Base-by-base conservation (phyloP, 148 eudicot species). In the Nyssa sinensis region DNA sequence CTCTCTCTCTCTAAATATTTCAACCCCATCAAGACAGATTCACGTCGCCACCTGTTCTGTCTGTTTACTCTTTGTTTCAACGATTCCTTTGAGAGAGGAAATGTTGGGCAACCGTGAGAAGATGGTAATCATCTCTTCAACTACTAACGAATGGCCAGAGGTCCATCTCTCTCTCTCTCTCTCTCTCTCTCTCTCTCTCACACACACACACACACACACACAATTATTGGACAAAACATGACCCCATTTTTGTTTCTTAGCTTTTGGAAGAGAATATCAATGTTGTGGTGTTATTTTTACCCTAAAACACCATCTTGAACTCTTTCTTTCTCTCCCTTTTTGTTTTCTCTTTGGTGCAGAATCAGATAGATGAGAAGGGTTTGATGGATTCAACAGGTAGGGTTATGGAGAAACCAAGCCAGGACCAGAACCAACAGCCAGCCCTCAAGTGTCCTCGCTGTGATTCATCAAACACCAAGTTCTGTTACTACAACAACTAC, bases 401-500 rank as follows among this genome's bases (percentile, higher is more conserved):
- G 62, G 63, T 53, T 7, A 72, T 70, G 76, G 81, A 74, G 47
- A 67, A 80, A 67, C 39, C 64, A 35, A 55, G 19, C 68, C 83
- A 74, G 62, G 83, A 72, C 1, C 70, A 69, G 21, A 68, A 64
- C n/a, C 66, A 70, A 27, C 86, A 82, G 53, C 73, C 28, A 67
- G 71, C 72, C 7, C 83, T 83, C n/a, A 86, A 84, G 76, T 86
- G 89, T 59, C 89, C 89, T 23, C 81, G 89, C 23, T 86, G 89
- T 61, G 83, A 86, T 51, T 86, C 89, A 1, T 75, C 80, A 34
- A 78, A 82, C 74, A 78, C 85, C 28, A 82, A 82, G 64, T 74
- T 80, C 64, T 80, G 82, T 28, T 81, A 81, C 74, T 81, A 81
- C 78, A 81, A 81, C 75, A 82, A 82, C 77, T 82, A 82, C 72